Percentiles rank a stretch among this genome's conserved stretches.
Evolutionary conservation across 2,329 filamentous ascomycete genomes (phyloP).

Genomic region (Sordariomycetes sp.): DNA sequence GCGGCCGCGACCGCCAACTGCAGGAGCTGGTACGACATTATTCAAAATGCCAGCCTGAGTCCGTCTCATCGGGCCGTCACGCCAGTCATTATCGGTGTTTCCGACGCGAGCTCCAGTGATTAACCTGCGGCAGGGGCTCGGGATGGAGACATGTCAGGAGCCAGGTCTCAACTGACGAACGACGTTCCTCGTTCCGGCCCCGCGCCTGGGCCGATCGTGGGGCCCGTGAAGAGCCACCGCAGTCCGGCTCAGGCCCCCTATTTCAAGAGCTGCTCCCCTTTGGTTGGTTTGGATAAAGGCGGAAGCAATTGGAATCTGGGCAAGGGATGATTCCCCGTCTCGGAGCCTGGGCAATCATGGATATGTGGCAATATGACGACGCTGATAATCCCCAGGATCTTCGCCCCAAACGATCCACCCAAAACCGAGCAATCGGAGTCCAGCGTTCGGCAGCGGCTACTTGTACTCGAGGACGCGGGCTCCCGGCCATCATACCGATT

Average conservation of each 20-base stretch:
- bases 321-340: neutral
- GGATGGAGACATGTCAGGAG: neutral
- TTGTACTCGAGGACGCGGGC: neutral
- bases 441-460: neutral
- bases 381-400: neutral
- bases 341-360: neutral
- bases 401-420: neutral
- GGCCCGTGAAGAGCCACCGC: neutral
- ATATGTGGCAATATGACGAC: neutral
- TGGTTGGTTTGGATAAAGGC: constrained; percentile 4
- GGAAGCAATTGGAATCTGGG: neutral
- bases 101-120: neutral
- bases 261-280: neutral
- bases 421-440: neutral
- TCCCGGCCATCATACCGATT: neutral
- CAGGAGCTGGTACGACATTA: neutral
- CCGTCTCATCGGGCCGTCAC: no score
- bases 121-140: neutral
- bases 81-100: neutral
- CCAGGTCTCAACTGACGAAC: neutral
- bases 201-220: neutral
- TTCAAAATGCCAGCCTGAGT: neutral
- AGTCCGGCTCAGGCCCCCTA: neutral
- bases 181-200: neutral
- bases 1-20: neutral